Percentiles rank a stretch among this genome's conserved stretches.
Conservation (phyloP, 2,329 filamentous ascomycete species). For the Metarhizium robertsii region DNA sequence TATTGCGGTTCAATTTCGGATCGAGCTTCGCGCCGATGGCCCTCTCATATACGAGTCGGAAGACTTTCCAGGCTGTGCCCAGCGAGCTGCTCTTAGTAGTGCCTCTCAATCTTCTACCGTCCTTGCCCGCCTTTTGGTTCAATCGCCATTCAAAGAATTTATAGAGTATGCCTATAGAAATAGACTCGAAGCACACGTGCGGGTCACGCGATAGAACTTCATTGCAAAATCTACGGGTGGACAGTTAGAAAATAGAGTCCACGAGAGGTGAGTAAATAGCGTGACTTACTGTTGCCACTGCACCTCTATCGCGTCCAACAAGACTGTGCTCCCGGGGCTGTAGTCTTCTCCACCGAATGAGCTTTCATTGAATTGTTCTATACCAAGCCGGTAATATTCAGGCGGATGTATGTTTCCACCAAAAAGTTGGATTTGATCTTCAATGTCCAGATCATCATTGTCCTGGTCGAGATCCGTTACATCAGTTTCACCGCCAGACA, state of each 20-base stretch:
- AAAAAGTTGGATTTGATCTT: not conserved
- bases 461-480: not conserved
- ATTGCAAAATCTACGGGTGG: not conserved
- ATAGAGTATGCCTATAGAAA: not conserved
- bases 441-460: not conserved
- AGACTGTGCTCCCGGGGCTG: not conserved
- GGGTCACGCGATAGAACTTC: not conserved
- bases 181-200: not conserved
- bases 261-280: not conserved
- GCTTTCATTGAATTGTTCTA: not conserved
- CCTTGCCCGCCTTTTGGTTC: too few species aligned
- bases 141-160: not conserved
- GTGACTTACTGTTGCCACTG: not conserved
- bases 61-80: too few species aligned
- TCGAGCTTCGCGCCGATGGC: too few species aligned
- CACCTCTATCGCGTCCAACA: not conserved
- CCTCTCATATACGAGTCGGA: too few species aligned
- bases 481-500: not conserved
- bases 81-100: too few species aligned
- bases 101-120: too few species aligned
- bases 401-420: not conserved
- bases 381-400: not conserved
- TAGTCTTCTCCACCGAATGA: not conserved
- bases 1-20: too few species aligned
- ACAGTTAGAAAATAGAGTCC: not conserved